Evolutionary conservation across 1,284 basidiomycete species (phyloP).

Genomic region (Tranzscheliella williamsii): DNA sequence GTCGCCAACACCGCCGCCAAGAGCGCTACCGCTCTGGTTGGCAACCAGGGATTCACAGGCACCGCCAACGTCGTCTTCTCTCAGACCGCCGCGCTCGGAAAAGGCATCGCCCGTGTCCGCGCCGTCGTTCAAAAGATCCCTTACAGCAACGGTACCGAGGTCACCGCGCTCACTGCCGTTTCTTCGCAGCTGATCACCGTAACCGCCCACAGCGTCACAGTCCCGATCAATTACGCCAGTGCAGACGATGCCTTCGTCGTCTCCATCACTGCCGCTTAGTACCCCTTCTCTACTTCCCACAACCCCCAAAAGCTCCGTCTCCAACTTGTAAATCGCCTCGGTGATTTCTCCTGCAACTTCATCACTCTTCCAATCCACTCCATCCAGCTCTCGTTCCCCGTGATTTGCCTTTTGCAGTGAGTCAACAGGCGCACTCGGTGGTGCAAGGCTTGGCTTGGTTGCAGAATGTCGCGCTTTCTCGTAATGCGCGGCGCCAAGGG

Average conservation of each 20-base stretch:
- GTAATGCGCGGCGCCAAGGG: too few species aligned
- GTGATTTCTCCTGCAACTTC: too few species aligned
- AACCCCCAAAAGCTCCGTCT: too few species aligned
- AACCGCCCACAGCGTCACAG: conserved; percentile 1
- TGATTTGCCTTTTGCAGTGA: too few species aligned
- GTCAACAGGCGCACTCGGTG: too few species aligned
- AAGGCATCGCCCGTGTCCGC: not conserved
- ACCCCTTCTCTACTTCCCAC: too few species aligned
- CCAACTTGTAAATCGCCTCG: too few species aligned
- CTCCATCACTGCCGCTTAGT: conserved; percentile 1
- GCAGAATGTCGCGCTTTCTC: too few species aligned
- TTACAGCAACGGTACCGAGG: conserved; percentile 7
- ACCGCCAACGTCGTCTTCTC: conserved; percentile 1
- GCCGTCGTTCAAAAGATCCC: conserved; percentile 1
- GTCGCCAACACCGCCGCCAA: not conserved
- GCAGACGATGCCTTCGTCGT: conserved; percentile 4
- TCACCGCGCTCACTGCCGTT: not conserved
- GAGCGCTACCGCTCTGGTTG: conserved; percentile 3
- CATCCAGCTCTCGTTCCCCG: too few species aligned
- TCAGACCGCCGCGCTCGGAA: not conserved
- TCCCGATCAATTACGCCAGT: not conserved
- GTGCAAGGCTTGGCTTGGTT: too few species aligned
- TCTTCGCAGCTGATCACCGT: not conserved
- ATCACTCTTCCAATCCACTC: too few species aligned
- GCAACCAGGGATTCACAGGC: conserved; percentile 3